Evolutionary conservation across 352 stramenopile species (phyloP).

Genomic region (Phytophthora citrophthora): DNA sequence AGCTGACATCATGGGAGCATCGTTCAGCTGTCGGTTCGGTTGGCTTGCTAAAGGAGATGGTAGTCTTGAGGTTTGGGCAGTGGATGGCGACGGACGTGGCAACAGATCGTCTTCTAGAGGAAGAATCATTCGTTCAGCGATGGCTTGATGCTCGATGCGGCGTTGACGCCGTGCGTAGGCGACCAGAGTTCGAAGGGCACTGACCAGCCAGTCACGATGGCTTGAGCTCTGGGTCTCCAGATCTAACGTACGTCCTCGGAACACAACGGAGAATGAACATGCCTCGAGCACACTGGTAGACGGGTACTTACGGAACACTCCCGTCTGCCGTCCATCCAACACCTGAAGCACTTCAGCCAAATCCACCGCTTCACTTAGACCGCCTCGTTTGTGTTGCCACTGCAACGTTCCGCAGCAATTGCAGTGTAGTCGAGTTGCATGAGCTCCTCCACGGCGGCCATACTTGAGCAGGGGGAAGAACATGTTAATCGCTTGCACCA

Average conservation of each 20-base stretch:
- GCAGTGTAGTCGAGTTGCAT: slow-evolving; percentile 79
- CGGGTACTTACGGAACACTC: slow-evolving; percentile 82
- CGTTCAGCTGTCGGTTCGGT: slow-evolving; percentile 15
- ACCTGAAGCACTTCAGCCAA: slow-evolving; percentile 76
- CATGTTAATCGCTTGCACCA: slow-evolving; percentile 90
- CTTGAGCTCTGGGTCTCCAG: slow-evolving; percentile 77
- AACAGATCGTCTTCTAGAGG: slow-evolving; percentile 43
- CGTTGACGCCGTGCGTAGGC: slow-evolving; percentile 77
- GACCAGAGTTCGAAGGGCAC: slow-evolving; percentile 75
- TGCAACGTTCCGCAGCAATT: slow-evolving; percentile 83
- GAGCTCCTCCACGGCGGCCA: slow-evolving; percentile 70
- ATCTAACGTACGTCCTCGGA: slow-evolving; percentile 77
- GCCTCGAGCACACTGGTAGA: slow-evolving; percentile 45
- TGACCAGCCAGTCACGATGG: slow-evolving; percentile 86
- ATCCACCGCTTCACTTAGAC: slow-evolving; percentile 73
- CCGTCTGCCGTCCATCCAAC: slow-evolving; percentile 68
- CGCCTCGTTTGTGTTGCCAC: slow-evolving; percentile 87
- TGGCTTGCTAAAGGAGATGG: slow-evolving; percentile 7
- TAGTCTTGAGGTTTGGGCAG: background rate
- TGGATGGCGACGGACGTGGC: background rate
- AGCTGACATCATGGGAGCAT: slow-evolving; percentile 13
- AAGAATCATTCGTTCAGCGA: slow-evolving; percentile 63
- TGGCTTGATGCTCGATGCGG: slow-evolving; percentile 76
- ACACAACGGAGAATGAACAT: slow-evolving; percentile 81
- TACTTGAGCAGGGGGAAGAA: slow-evolving; percentile 86